Evolutionary conservation across 768 basidiomycete genomes (phyloP).

Genomic region (Kwoniella shandongensis): DNA sequence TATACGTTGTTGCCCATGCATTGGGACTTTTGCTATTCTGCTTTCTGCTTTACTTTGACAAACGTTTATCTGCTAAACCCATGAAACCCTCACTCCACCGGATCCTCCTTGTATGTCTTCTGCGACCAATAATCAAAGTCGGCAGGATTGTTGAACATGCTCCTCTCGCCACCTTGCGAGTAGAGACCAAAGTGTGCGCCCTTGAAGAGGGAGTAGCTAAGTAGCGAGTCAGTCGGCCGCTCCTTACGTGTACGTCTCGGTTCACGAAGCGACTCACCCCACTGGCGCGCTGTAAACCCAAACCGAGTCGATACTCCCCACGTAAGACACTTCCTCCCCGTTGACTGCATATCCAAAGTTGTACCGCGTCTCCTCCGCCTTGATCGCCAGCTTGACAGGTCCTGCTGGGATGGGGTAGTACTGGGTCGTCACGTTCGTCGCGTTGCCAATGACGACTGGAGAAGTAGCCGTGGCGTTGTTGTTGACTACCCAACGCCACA

Average conservation of each 20-base stretch:
- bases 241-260: neutral
- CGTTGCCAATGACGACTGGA: neutral
- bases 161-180: neutral
- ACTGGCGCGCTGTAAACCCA: neutral
- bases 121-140: neutral
- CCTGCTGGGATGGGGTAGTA: neutral
- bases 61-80: no score
- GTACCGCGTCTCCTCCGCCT: neutral
- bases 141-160: neutral
- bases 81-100: no score
- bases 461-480: neutral
- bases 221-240: no score
- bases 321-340: neutral
- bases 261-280: neutral
- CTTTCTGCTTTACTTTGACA: no score
- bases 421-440: neutral
- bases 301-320: neutral
- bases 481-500: neutral
- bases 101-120: neutral
- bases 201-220: neutral
- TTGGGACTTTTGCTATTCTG: no score
- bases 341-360: neutral
- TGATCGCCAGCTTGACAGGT: neutral
- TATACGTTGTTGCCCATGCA: no score
- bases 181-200: neutral